Evolutionary conservation across 1,284 basidiomycete species (phyloP).

Genomic region (Amylostereum areolatum): DNA sequence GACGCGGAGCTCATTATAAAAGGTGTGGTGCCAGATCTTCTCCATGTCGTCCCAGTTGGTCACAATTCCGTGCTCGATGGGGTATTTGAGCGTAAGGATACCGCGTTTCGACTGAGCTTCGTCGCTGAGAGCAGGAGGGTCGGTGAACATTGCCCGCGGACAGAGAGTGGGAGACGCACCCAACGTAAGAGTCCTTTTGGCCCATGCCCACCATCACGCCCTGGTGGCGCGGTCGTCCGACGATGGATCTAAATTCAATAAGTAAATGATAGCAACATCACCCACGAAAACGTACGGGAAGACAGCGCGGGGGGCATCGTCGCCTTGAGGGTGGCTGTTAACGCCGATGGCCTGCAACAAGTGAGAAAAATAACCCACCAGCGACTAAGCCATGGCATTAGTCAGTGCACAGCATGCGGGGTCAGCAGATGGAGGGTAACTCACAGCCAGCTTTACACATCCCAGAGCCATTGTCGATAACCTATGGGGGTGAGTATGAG

Average conservation of each 20-base stretch:
- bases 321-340: slow-evolving; percentile 33
- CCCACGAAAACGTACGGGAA: slow-evolving; percentile 49
- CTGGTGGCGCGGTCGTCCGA: slow-evolving; percentile 88
- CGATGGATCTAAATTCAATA: slow-evolving; percentile 59
- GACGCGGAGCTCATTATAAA: slow-evolving; percentile 84
- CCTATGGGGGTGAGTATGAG: slow-evolving; percentile 28
- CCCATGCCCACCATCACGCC: slow-evolving; percentile 91
- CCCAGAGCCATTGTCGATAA: slow-evolving; percentile 84
- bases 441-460: slow-evolving; percentile 92
- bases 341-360: neutral
- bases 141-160: neutral
- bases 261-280: neutral
- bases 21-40: slow-evolving; percentile 93
- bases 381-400: slow-evolving; percentile 32
- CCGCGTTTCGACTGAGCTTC: slow-evolving; percentile 95
- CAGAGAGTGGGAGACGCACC: slow-evolving; percentile 36
- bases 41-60: slow-evolving; percentile 98
- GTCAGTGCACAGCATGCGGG: slow-evolving; percentile 16
- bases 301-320: slow-evolving; percentile 66
- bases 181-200: slow-evolving; percentile 86
- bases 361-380: slow-evolving; percentile 27
- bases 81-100: slow-evolving; percentile 89
- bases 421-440: slow-evolving; percentile 23
- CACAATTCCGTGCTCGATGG: slow-evolving; percentile 81
- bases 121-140: slow-evolving; percentile 44